phyloP scores from a whole-genome alignment of 768 basidiomycete species.

The Amanita rubescens region DNA sequence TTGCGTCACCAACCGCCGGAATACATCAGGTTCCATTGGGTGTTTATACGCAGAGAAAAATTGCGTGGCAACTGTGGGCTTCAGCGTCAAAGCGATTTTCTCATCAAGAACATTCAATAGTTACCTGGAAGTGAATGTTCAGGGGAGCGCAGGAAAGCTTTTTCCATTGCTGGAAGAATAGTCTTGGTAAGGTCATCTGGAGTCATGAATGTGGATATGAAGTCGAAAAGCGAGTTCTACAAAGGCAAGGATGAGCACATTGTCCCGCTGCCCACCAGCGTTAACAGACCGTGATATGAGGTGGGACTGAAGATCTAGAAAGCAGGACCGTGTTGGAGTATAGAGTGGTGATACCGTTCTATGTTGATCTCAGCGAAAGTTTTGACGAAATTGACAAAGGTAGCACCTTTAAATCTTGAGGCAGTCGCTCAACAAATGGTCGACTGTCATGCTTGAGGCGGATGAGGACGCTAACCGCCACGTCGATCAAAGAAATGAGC shows the following conservation, averaged over 20 bases:
- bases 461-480: slow-evolving; percentile 62
- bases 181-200: slow-evolving; percentile 41
- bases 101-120: slow-evolving; percentile 13
- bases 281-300: slow-evolving; percentile 48
- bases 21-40: slow-evolving; percentile 36
- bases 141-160: slow-evolving; percentile 73
- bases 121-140: slow-evolving; percentile 65
- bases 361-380: slow-evolving; percentile 3
- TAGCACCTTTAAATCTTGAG: slow-evolving; percentile 40
- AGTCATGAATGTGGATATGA: slow-evolving; percentile 46
- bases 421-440: slow-evolving; percentile 32
- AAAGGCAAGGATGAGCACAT: slow-evolving; percentile 4
- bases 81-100: not conserved
- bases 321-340: slow-evolving; percentile 60
- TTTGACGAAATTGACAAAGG: not conserved
- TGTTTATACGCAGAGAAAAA: slow-evolving; percentile 52
- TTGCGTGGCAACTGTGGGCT: slow-evolving; percentile 40
- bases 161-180: slow-evolving; percentile 71
- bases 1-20: slow-evolving; percentile 51
- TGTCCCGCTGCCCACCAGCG: not conserved
- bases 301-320: slow-evolving; percentile 54
- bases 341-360: slow-evolving; percentile 53
- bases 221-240: slow-evolving; percentile 52
- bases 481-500: slow-evolving; percentile 51
- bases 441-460: slow-evolving; percentile 54